Evolutionary conservation across 306 rosid species (phyloP).

Genomic region (Astragalus membranaceus): DNA sequence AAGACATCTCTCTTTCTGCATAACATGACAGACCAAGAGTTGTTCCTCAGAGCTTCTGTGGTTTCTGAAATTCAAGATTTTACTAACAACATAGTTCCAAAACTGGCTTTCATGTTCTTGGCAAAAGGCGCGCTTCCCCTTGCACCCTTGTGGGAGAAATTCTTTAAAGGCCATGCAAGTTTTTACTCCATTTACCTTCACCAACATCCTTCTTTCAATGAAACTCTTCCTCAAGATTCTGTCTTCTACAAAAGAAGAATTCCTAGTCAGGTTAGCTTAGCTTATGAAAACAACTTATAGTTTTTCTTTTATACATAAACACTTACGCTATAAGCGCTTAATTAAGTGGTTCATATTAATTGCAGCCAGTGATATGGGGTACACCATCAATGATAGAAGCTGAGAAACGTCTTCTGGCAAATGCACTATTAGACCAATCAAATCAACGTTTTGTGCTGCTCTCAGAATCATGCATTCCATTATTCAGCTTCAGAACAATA

Average conservation of each 20-base stretch:
- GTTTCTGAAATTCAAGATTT: slow-evolving; percentile 3
- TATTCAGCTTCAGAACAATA: slow-evolving; percentile 48
- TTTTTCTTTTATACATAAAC: neutral
- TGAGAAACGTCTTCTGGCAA: slow-evolving; percentile 53
- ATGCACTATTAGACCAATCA: slow-evolving; percentile 47
- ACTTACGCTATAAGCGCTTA: neutral
- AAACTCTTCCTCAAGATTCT: slow-evolving; percentile 33
- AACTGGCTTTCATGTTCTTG: slow-evolving; percentile 68
- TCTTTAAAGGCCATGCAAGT: slow-evolving; percentile 39
- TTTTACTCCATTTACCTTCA: slow-evolving; percentile 54
- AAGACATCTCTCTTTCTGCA: neutral
- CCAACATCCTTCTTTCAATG: slow-evolving; percentile 45
- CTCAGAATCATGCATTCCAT: slow-evolving; percentile 64
- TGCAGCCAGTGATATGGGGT: slow-evolving; percentile 56
- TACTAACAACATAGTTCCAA: slow-evolving; percentile 15
- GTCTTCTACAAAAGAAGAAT: slow-evolving; percentile 52
- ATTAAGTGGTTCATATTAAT: neutral
- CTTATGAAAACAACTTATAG: too few relatives aligned
- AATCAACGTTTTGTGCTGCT: slow-evolving; percentile 53
- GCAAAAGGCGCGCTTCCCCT: slow-evolving; percentile 42
- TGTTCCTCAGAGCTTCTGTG: slow-evolving; percentile 39
- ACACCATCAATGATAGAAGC: slow-evolving; percentile 54
- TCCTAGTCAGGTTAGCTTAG: slow-evolving; percentile 52
- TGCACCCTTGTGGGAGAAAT: slow-evolving; percentile 48
- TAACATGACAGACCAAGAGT: slow-evolving; percentile 58